Evolutionary conservation across 2,329 filamentous ascomycete genomes (phyloP), one percentile per base, ranked within the genome.

Genomic region (Claviceps lovelessii): DNA sequence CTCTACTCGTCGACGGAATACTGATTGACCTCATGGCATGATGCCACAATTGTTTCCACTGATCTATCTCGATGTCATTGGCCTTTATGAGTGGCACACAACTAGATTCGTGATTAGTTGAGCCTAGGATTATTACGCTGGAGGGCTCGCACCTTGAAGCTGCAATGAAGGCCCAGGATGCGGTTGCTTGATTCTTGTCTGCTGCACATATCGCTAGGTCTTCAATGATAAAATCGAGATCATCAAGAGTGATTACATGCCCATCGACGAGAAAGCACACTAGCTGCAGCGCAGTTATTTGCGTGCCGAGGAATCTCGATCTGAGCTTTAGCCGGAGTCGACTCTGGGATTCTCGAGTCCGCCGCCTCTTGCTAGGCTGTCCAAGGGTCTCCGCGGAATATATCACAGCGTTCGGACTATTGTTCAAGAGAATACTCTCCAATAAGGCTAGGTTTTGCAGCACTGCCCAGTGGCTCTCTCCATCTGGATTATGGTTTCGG

Each of bases 91-190:
- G 61, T 15, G 58, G 54, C 11, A 63, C 64, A 47, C 67, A 73
- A 54, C 71, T 73, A 50, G n/a, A 23, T 9, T 47, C 37, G 23
- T 13, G 29, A 51, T 69, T 41, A 70, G 62, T 37, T 31, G 37
- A 15, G 49, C 15, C 9, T 8, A 19, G 31, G 35, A 49, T 11
- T 9, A n/a, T 19, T 13, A 49, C 44, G 42, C 13, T 0, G 46
- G 46, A 33, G 15, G 5, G 3, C 29, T 54, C 76, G 64, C 72
- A 90, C 88, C 86, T 88, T 58, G 88, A 76, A 64, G 89, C 81
- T n/a, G 84, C 85, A 53, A 96, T 68, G 73, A 95, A 81, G 19
- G 89, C 85, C 93, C 93, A 98, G 0, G 84, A 88, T 8, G 84
- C 79, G 45, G 84, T 72, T 9, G 70, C 68, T 15, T 72, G 70